Evolutionary conservation across 2,329 filamentous ascomycete species (phyloP).

Genomic region (Aspergillus sp.): DNA sequence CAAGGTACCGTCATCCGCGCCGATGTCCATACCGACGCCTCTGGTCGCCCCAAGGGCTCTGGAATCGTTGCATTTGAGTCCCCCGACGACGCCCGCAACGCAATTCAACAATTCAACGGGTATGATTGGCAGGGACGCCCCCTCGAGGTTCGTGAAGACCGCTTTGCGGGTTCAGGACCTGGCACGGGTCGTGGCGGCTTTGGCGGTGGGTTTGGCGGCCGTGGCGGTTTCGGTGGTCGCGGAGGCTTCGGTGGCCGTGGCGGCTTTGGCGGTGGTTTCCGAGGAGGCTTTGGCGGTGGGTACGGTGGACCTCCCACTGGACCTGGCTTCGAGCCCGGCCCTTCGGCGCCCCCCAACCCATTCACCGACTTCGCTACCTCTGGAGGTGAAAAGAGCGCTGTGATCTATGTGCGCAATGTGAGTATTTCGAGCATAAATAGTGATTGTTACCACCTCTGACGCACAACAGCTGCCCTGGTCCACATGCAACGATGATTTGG

Average conservation of each 20-base stretch:
- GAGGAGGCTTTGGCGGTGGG: constrained; percentile 38
- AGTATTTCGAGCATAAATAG: constrained; percentile 45
- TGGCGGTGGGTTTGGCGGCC: constrained; percentile 42
- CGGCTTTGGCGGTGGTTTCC: constrained; percentile 50
- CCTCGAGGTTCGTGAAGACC: constrained; percentile 93
- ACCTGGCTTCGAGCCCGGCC: constrained; percentile 40
- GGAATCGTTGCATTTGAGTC: constrained; percentile 97
- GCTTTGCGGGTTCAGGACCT: constrained; percentile 69
- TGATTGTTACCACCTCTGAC: constrained; percentile 21
- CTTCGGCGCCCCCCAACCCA: constrained; percentile 68
- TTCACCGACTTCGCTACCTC: constrained; percentile 92
- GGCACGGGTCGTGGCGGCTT: constrained; percentile 32
- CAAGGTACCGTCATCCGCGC: constrained; percentile 84
- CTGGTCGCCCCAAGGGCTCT: constrained; percentile 92
- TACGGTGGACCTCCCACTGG: constrained; percentile 47
- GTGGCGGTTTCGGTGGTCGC: constrained; percentile 42
- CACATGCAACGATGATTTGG: constrained; percentile 94
- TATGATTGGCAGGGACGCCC: constrained; percentile 96
- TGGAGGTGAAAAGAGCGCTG: constrained; percentile 77
- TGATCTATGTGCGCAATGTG: constrained; percentile 96
- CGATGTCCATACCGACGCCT: constrained; percentile 88
- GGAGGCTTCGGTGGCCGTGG: constrained; percentile 59
- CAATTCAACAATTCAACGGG: constrained; percentile 96
- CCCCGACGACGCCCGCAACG: constrained; percentile 89
- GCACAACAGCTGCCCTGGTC: constrained; percentile 83